phyloP scores from a whole-genome alignment of 768 basidiomycete species.

The Tylopilus felleus region DNA sequence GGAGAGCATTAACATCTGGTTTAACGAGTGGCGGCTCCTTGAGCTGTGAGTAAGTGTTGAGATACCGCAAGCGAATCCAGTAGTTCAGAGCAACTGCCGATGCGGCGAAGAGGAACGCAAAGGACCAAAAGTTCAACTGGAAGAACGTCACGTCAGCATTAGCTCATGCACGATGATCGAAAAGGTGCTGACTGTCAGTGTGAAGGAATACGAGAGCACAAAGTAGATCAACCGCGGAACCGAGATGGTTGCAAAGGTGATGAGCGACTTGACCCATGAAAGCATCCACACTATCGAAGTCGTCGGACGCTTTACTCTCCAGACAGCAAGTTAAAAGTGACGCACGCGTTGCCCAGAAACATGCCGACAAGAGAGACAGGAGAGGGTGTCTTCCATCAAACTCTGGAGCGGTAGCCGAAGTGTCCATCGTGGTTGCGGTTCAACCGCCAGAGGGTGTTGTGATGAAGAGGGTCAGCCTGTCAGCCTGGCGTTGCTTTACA shows the following conservation, averaged over 20 bases:
- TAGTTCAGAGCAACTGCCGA: slow-evolving; percentile 71
- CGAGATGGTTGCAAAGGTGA: slow-evolving; percentile 80
- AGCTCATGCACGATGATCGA: not conserved
- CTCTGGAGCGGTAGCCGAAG: slow-evolving; percentile 13
- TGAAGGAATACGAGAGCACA: slow-evolving; percentile 83
- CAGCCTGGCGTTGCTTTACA: slow-evolving; percentile 1
- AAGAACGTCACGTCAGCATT: slow-evolving; percentile 9
- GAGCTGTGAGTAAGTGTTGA: slow-evolving; percentile 70
- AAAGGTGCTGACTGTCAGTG: slow-evolving; percentile 61
- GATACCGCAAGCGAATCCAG: slow-evolving; percentile 79
- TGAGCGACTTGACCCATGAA: slow-evolving; percentile 70
- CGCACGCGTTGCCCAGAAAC: slow-evolving; percentile 81
- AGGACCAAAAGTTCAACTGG: slow-evolving; percentile 88
- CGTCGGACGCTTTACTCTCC: slow-evolving; percentile 1
- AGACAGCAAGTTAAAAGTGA: slow-evolving; percentile 19
- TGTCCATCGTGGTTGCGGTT: slow-evolving; percentile 27
- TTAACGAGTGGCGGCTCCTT: slow-evolving; percentile 82
- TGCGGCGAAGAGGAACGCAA: slow-evolving; percentile 71
- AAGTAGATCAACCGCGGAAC: slow-evolving; percentile 76
- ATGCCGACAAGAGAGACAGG: slow-evolving; percentile 72
- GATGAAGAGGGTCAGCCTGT: no score
- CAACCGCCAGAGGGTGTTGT: no score
- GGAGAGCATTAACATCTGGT: slow-evolving; percentile 80
- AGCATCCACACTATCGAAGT: slow-evolving; percentile 66
- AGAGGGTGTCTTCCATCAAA: slow-evolving; percentile 60